Percentiles rank a stretch among this genome's conserved stretches.
phyloP scores from a whole-genome alignment of 768 basidiomycete species.

The Kwoniella bestiolae region DNA sequence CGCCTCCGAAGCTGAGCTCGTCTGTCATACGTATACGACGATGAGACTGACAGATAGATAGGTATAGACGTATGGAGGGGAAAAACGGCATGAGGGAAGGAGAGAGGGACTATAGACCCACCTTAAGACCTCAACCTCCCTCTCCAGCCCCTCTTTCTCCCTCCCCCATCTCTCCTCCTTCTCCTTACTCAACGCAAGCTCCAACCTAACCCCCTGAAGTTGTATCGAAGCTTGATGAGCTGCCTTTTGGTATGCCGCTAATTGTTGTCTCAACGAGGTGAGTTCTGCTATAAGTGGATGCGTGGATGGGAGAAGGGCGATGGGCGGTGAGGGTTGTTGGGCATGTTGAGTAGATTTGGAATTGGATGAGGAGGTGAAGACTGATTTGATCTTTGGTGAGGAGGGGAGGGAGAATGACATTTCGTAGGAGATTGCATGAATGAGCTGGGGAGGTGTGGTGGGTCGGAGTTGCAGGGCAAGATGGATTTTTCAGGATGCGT shows the following conservation, averaged over 20 bases:
- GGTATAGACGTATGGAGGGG: too few relatives aligned
- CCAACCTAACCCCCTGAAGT: conserved; percentile 53
- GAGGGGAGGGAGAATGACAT: conserved; percentile 14
- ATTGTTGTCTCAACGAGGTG: conserved; percentile 49
- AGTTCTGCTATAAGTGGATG: conserved; percentile 57
- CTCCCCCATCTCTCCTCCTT: conserved; percentile 5
- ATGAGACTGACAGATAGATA: too few relatives aligned
- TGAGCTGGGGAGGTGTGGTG: background rate
- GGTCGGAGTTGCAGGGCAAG: too few relatives aligned
- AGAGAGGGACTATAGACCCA: too few relatives aligned
- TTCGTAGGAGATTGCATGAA: background rate
- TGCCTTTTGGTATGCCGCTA: conserved; percentile 52
- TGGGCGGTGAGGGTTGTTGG: background rate
- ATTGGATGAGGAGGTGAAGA: conserved; percentile 2
- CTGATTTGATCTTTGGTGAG: conserved; percentile 5
- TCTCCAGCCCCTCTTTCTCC: conserved; percentile 12
- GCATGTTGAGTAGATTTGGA: background rate
- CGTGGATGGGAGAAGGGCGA: conserved; percentile 23
- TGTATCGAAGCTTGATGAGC: conserved; percentile 54
- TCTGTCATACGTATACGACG: too few relatives aligned
- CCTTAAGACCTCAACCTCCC: conserved; percentile 37
- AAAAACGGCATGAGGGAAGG: too few relatives aligned
- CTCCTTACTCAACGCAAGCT: conserved; percentile 39
- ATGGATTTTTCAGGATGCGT: too few relatives aligned
- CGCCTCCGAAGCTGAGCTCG: too few relatives aligned